Percentiles rank a stretch among this genome's conserved stretches.
Conservation (phyloP, 1,284 basidiomycete genomes). For the Cryptococcus maquisensis region DNA sequence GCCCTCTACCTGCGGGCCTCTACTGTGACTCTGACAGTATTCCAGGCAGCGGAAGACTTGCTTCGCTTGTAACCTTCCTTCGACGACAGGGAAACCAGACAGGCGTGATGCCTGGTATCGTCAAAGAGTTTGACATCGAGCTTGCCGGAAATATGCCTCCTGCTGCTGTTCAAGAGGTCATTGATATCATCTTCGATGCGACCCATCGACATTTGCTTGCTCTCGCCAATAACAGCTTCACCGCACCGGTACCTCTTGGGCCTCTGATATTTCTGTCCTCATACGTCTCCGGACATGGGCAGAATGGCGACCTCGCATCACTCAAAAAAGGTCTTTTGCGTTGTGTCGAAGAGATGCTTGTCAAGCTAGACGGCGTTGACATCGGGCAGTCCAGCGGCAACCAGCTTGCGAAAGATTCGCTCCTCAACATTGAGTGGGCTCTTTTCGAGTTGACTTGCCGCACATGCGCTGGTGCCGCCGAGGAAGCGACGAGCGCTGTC, state of each 20-base stretch:
- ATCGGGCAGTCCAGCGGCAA: conserved; percentile 1
- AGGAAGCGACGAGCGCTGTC: background rate
- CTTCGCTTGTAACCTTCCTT: conserved; percentile 10
- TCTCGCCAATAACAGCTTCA: conserved; percentile 14
- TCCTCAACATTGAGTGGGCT: conserved; percentile 58
- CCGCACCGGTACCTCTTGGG: conserved; percentile 6
- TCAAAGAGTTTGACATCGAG: conserved; percentile 16
- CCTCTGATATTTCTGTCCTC: conserved; percentile 24
- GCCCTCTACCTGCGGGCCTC: conserved; percentile 43
- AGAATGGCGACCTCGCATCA: background rate
- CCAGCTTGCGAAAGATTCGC: conserved; percentile 7
- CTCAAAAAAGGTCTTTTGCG: background rate
- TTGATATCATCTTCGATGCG: conserved; percentile 29
- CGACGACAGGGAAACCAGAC: background rate
- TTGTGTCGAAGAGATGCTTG: conserved; percentile 1
- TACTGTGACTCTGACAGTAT: conserved; percentile 23
- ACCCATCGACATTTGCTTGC: conserved; percentile 10
- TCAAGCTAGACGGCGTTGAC: conserved; percentile 17
- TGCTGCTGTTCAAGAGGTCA: conserved; percentile 17
- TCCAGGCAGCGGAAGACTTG: conserved; percentile 24
- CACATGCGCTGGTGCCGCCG: background rate
- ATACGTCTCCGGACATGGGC: conserved; percentile 2
- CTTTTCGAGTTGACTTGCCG: conserved; percentile 54
- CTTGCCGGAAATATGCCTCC: conserved; percentile 20
- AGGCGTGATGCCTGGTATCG: background rate